Percentiles rank a stretch among this genome's conserved stretches.
Evolutionary conservation across 2,329 filamentous ascomycete genomes (phyloP).

Genomic region (Phialocephala subalpina): DNA sequence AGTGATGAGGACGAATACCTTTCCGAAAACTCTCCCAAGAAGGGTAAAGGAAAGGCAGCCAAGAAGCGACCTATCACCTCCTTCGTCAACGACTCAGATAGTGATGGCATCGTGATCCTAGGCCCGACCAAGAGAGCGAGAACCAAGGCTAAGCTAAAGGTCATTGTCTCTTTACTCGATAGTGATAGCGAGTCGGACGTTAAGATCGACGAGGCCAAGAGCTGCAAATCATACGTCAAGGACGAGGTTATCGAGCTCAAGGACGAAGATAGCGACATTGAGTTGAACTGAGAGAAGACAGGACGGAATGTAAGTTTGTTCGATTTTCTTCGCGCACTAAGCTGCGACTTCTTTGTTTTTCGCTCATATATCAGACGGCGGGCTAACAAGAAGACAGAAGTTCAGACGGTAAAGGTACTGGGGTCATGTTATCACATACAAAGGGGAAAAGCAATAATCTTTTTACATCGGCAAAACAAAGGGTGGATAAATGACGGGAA

Average conservation of each 20-base stretch:
- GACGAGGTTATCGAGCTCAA: not conserved
- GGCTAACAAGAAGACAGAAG: too few relatives aligned
- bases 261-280: not conserved
- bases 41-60: slow-evolving; percentile 6
- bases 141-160: not conserved
- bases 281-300: too few relatives aligned
- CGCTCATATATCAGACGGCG: too few relatives aligned
- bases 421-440: too few relatives aligned
- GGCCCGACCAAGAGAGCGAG: not conserved
- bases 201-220: slow-evolving; percentile 2
- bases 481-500: too few relatives aligned
- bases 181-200: not conserved
- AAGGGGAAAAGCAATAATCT: too few relatives aligned
- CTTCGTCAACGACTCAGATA: not conserved
- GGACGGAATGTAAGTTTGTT: too few relatives aligned
- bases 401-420: too few relatives aligned
- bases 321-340: too few relatives aligned
- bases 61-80: not conserved
- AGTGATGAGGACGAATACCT: slow-evolving; percentile 6
- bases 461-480: too few relatives aligned
- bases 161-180: not conserved
- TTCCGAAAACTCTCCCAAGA: slow-evolving; percentile 1
- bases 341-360: too few relatives aligned
- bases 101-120: not conserved
- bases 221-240: not conserved